These are phyloP conservation scores for Bonia amplexicaulis DNA, from an alignment of 176 grass and related monocot genomes.

Conservation along the genomic window DNA sequence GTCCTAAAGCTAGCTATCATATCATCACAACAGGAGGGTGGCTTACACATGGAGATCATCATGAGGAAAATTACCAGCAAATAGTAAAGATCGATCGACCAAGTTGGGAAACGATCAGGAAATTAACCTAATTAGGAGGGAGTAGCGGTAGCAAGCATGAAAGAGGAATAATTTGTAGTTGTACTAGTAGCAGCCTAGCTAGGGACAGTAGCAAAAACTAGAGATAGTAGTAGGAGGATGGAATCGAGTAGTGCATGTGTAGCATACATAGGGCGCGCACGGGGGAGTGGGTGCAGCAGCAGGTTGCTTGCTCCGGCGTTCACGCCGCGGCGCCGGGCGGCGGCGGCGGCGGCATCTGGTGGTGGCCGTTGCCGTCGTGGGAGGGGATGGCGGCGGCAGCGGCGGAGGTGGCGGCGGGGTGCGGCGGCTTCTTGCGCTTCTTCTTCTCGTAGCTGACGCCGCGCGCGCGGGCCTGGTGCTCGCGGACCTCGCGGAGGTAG, in stretches of 20 bases:
- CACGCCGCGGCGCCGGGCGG: constrained; percentile 44
- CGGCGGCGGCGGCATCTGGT: constrained; percentile 43
- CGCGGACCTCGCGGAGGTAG: constrained; percentile 93
- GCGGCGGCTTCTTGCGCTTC: constrained; percentile 74
- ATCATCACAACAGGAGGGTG: constrained; percentile 10
- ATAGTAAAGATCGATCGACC: constrained; percentile 1
- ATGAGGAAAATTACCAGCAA: constrained; percentile 9
- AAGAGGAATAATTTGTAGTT: constrained; percentile 2
- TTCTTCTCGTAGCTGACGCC: constrained; percentile 98
- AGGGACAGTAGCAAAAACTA: constrained; percentile 4
- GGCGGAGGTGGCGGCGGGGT: not conserved
- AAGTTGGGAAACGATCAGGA: constrained; percentile 18
- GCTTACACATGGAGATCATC: not conserved
- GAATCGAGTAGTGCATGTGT: constrained; percentile 19
- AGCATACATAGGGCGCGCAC: constrained; percentile 9
- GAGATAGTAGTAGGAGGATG: not conserved
- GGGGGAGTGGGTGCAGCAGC: not conserved
- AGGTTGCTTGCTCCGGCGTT: not conserved
- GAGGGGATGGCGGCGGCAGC: constrained; percentile 14
- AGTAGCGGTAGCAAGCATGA: constrained; percentile 16
- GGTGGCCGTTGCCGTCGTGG: constrained; percentile 12
- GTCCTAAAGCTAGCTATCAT: not conserved
- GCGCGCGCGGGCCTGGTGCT: constrained; percentile 78
- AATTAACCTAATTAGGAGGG: constrained; percentile 22
- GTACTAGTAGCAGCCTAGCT: not conserved